Evolutionary conservation across 2,329 filamentous ascomycete species (phyloP).

Genomic region (Xylariaceae sp.): DNA sequence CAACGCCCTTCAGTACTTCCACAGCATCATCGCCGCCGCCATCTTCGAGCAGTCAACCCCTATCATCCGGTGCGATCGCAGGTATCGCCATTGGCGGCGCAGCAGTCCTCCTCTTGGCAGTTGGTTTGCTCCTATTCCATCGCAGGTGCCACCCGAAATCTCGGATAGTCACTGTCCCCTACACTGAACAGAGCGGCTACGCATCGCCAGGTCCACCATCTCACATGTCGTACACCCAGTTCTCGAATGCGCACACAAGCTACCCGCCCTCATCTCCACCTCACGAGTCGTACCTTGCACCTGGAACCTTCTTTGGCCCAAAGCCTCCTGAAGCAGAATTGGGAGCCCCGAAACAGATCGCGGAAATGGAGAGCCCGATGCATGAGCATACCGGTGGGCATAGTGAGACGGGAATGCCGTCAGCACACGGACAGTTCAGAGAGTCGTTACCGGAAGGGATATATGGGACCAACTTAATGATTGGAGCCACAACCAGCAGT

Average conservation of each 20-base stretch:
- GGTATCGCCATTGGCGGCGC: constrained; percentile 9
- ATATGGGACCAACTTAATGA: no score
- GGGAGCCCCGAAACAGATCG: constrained; percentile 3
- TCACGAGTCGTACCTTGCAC: constrained; percentile 3
- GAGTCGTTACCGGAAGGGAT: no score
- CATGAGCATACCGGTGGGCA: no score
- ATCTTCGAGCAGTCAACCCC: constrained; percentile 1
- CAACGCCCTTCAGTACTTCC: not conserved
- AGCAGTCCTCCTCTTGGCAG: constrained; percentile 1
- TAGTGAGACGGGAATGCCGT: no score
- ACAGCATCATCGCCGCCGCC: not conserved
- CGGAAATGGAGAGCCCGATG: constrained; percentile 5
- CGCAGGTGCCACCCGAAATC: constrained; percentile 1
- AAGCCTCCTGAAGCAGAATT: constrained; percentile 7
- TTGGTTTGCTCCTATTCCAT: constrained; percentile 6
- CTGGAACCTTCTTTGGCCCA: constrained; percentile 2
- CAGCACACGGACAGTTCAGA: no score
- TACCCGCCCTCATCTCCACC: constrained; percentile 2
- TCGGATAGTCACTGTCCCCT: constrained; percentile 2
- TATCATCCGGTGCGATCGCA: constrained; percentile 8
- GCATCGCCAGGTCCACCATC: not conserved
- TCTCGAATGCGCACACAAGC: constrained; percentile 2
- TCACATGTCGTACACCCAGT: constrained; percentile 3
- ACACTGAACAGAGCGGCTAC: not conserved
- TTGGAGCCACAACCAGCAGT: no score